Percentiles rank a stretch among this genome's conserved stretches.
These are phyloP conservation scores for Ceratobasidium sp. DNA, from an alignment of 1,284 basidiomycete species.

Conservation along the genomic window DNA sequence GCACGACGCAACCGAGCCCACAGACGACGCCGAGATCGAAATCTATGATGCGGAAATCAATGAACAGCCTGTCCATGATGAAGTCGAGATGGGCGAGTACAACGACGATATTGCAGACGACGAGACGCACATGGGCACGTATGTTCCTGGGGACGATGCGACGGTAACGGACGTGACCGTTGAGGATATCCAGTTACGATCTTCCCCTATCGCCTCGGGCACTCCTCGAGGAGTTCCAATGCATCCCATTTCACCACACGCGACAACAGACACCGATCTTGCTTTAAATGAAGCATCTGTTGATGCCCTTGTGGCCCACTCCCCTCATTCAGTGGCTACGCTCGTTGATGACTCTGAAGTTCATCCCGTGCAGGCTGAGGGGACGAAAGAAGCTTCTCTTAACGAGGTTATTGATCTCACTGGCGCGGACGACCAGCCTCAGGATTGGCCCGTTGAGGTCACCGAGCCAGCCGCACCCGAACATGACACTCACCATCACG, in stretches of 20 bases:
- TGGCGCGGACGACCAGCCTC: not conserved
- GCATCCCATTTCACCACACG: conserved; percentile 31
- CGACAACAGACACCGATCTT: conserved; percentile 5
- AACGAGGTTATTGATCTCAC: conserved; percentile 33
- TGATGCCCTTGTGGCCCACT: conserved; percentile 13
- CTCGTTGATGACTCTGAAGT: conserved; percentile 25
- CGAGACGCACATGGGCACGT: conserved; percentile 31
- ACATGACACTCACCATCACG: too few species aligned
- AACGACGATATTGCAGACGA: conserved; percentile 6
- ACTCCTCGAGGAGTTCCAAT: conserved; percentile 10
- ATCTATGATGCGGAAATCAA: conserved; percentile 34
- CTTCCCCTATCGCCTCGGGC: conserved; percentile 4
- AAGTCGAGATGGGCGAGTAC: conserved; percentile 7
- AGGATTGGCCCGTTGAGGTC: not conserved
- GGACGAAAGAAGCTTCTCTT: conserved; percentile 1
- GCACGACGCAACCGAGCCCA: conserved; percentile 32
- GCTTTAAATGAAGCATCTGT: conserved; percentile 22
- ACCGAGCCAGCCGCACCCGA: conserved; percentile 2
- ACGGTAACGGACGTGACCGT: conserved; percentile 19
- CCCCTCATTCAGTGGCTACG: conserved; percentile 30
- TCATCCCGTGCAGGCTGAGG: not conserved
- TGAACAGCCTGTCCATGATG: conserved; percentile 26
- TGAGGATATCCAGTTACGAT: conserved; percentile 18
- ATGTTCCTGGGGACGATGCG: conserved; percentile 10
- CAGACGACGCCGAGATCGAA: conserved; percentile 21